Conservation (phyloP, 179 eudicot genomes). For the Heliamphora pulchella region DNA sequence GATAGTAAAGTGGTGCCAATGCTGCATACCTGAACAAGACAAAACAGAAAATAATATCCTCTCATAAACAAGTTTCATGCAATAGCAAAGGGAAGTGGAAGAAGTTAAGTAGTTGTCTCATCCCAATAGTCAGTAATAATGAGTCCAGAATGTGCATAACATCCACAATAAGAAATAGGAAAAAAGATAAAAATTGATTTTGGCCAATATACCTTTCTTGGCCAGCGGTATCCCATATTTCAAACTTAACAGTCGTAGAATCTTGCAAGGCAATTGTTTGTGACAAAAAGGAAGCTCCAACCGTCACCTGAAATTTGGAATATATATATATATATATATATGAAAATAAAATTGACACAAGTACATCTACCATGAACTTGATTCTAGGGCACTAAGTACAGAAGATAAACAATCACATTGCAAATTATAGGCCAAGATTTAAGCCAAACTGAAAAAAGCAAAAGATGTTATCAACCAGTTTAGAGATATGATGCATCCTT, state of each 20-base stretch:
- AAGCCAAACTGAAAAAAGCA: neutral
- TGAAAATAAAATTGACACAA: slow-evolving; percentile 1
- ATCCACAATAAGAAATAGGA: neutral
- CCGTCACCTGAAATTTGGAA: slow-evolving; percentile 54
- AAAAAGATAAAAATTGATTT: neutral
- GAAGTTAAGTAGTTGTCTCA: neutral
- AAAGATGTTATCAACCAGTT: neutral
- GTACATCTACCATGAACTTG: neutral
- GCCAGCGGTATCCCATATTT: slow-evolving; percentile 99
- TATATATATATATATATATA: too few relatives aligned
- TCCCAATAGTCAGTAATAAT: neutral
- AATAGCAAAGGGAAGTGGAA: slow-evolving; percentile 7
- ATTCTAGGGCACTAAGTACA: neutral
- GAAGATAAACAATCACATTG: neutral
- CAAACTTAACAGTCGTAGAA: slow-evolving; percentile 93
- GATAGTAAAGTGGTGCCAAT: slow-evolving; percentile 86
- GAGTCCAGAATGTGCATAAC: too few relatives aligned
- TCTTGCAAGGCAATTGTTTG: slow-evolving; percentile 94
- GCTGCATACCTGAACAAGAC: slow-evolving; percentile 74
- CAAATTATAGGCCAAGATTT: neutral
- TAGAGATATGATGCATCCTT: neutral
- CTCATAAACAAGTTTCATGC: neutral
- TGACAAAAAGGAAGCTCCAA: slow-evolving; percentile 95
- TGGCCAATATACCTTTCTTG: slow-evolving; percentile 63
- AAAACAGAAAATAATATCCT: neutral